Evolutionary conservation across 2,329 filamentous ascomycete species (phyloP).

Genomic region (Fusarium sp.): DNA sequence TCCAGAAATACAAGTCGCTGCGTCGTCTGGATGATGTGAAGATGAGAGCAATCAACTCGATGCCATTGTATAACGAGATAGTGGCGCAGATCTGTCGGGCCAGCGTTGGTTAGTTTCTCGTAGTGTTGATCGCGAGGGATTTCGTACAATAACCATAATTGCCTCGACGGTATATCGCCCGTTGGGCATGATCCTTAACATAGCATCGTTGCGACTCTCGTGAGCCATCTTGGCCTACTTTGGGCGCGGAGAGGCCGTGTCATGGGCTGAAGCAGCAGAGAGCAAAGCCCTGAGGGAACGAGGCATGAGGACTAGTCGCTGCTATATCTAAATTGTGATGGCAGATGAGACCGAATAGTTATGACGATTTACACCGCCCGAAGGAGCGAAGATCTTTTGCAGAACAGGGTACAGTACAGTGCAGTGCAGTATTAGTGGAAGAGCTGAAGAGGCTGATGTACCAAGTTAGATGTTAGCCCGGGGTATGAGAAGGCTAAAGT

Average conservation of each 20-base stretch:
- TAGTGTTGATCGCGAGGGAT: not conserved
- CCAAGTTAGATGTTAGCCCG: not conserved
- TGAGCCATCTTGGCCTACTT: conserved; percentile 26
- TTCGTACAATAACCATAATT: conserved; percentile 35
- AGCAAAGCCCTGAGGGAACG: not conserved
- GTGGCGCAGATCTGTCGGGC: conserved; percentile 21
- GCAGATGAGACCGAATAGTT: not conserved
- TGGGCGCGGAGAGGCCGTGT: not conserved
- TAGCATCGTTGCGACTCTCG: conserved; percentile 10
- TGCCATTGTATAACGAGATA: conserved; percentile 31
- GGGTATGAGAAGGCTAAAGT: not conserved
- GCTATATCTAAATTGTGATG: not conserved
- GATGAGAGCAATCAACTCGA: conserved; percentile 32
- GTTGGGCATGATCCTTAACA: not conserved
- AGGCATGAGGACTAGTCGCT: not conserved
- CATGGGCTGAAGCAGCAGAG: conserved; percentile 15
- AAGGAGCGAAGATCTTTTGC: not conserved
- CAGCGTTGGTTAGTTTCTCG: not conserved
- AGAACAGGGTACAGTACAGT: not conserved
- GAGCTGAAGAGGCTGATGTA: conserved; percentile 10
- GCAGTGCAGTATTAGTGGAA: not conserved
- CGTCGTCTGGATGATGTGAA: conserved; percentile 30
- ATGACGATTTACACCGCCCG: conserved; percentile 7
- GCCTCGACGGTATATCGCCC: conserved; percentile 27
- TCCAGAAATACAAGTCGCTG: conserved; percentile 33